Conservation (phyloP, 768 basidiomycete species). For the Paxillus involutus region DNA sequence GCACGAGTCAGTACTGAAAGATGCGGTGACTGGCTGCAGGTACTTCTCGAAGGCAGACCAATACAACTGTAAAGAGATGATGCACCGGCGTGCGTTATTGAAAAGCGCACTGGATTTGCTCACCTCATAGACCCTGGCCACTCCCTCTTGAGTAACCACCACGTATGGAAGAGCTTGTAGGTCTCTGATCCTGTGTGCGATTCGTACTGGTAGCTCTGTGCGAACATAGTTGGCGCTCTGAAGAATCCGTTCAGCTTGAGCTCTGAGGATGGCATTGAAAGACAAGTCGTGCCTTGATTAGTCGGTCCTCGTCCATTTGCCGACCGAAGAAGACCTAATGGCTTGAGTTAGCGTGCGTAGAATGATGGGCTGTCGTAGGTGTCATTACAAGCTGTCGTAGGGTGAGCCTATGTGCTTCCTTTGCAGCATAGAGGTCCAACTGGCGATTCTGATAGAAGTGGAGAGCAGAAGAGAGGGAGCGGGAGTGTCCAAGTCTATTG, state of each 20-base stretch:
- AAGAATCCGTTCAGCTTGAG: not conserved
- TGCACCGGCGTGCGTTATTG: not conserved
- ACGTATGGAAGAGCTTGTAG: constrained; percentile 84
- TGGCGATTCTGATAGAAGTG: constrained; percentile 85
- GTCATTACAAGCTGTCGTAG: constrained; percentile 71
- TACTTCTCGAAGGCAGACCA: constrained; percentile 88
- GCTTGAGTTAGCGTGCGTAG: not conserved
- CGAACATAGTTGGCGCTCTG: constrained; percentile 91
- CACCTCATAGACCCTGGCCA: constrained; percentile 83
- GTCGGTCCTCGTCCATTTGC: constrained; percentile 72
- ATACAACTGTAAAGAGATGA: constrained; percentile 55
- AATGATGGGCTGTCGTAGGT: constrained; percentile 1
- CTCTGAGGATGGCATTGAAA: not conserved
- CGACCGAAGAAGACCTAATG: constrained; percentile 82
- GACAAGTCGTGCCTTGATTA: constrained; percentile 59
- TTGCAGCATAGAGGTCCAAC: constrained; percentile 77
- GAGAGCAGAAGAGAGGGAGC: constrained; percentile 40
- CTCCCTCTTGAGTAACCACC: constrained; percentile 82
- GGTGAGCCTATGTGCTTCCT: constrained; percentile 68
- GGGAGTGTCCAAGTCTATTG: constrained; percentile 17
- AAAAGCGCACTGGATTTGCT: constrained; percentile 23
- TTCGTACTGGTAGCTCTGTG: constrained; percentile 83
- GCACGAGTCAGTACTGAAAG: constrained; percentile 12
- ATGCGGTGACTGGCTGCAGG: constrained; percentile 7
- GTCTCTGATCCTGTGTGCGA: constrained; percentile 85